Conservation (phyloP, 164 flowering plant species). For the Dillenia suffruticosa region DNA sequence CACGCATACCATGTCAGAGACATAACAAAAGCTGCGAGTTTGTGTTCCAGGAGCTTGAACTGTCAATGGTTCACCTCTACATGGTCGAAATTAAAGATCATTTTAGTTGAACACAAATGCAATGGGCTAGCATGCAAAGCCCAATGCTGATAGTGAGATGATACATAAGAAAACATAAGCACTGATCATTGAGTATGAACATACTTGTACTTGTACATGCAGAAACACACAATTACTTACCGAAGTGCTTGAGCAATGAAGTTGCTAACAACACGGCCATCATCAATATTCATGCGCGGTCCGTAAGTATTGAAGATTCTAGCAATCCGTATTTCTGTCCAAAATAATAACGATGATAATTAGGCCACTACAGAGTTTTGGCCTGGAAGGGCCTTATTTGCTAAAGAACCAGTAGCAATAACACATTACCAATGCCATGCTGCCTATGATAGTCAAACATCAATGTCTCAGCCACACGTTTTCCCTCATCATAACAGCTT, state of each 20-base stretch:
- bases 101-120: not conserved
- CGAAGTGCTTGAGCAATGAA: constrained; percentile 84
- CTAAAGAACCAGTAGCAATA: too few relatives aligned
- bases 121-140: not conserved
- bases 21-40: constrained; percentile 80
- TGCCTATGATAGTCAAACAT: constrained; percentile 91
- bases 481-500: constrained; percentile 88
- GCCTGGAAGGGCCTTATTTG: too few relatives aligned
- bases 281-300: constrained; percentile 85
- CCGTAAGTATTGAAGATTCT: constrained; percentile 86
- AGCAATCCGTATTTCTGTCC: constrained; percentile 68
- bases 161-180: not conserved
- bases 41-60: constrained; percentile 78
- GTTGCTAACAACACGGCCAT: constrained; percentile 90
- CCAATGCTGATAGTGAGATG: not conserved
- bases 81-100: not conserved
- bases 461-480: constrained; percentile 86
- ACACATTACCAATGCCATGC: constrained; percentile 64
- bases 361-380: too few relatives aligned
- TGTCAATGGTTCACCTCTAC: constrained; percentile 60
- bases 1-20: constrained; percentile 70
- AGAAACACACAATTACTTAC: constrained; percentile 21
- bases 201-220: not conserved
- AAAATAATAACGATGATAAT: too few relatives aligned
- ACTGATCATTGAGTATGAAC: not conserved